Evolutionary conservation across 176 grass and related monocot genomes (phyloP), one percentile per base, ranked within the genome.

Genomic region (Oryza rufipogon): DNA sequence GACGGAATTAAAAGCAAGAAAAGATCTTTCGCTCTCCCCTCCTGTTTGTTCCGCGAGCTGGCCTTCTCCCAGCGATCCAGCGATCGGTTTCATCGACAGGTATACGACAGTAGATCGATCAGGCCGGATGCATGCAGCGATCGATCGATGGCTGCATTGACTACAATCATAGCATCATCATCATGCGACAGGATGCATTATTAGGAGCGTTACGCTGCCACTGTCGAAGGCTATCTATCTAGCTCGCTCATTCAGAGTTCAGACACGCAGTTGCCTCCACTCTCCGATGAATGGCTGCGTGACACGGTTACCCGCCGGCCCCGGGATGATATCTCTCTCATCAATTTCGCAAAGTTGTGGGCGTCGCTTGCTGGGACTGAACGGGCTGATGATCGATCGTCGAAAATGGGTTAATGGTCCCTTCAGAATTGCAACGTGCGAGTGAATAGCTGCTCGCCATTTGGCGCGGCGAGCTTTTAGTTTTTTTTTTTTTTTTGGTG

Each of bases 101-200:
- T 58, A 56, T 56, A 58, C 54, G 54, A 58, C 49, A 52, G 17
- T 58, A 20, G 6, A 52, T 17, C 17, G 6, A 52, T 17, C 28
- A 28, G 28, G 28, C 17, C 19, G 16, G 19, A 56, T 56, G 52
- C 52, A n/a, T 19, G 51, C 51, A 56, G 17, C 14, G 15, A 67
- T 26, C 4, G 63, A 66, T 84, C 32, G 72, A 75, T 73, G 33
- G 1, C 52, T 20, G 69, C 44, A 51, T 75, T 66, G 81, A 51
- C 60, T 51, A 66, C 20, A 19, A 58, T 52, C 49, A 58, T 58
- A 6, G 1, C 9, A 23, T 63, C 58, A 63, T 61, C 58, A 22
- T 23, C 58, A n/a, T 74, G 13, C 4, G 2, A 1, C 6, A 19
- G 30, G 42, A 63, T 63, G 58, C 32, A 76, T 84, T 76, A 69